Evolutionary conservation across 1,284 basidiomycete genomes (phyloP), one percentile per base, ranked within the genome.

Genomic region (Marasmius oreades): DNA sequence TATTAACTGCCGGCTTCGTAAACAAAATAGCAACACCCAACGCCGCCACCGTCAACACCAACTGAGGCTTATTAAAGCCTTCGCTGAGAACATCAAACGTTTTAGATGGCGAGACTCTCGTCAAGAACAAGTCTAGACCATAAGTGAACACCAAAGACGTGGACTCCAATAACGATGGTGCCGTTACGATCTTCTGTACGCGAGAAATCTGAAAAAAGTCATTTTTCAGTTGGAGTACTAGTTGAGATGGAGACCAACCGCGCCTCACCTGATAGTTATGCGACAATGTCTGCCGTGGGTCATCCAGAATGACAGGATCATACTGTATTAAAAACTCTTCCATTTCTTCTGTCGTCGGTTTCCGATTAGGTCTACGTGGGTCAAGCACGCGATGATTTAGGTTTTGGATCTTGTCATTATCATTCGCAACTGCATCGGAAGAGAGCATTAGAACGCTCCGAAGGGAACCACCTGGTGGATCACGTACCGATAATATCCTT

Each of bases 71-170:
- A 76, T 98, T 98, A 73, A 99, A 99, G 66, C 80, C 83, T 71
- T 92, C 85, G 67, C 82, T 92, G 12, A 97, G 80, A n/a, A 96
- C 85, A 67, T 99, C 96, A 66, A 99, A 99, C 24, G 92, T 93
- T 24, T 86, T 87, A 2, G 91, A 93, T 0, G 97, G 94, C 37
- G 92, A 82, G 3, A 93, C 80, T 14, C 92, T 82, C 5, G 91
- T 91, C 28, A 85, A 74, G 78, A 98, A 96, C 60, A 95, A 75
- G 71, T 98, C 96, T 14, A 95, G 77, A 4, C 95, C 95, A 62
- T 87, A 85, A 0, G 86, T 85, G 63, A 98, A 86, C 10, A 98
- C 82, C n/a, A 97, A 73, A 0, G 92, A 90, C 0, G 95, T 98
- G 5, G 92, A 95, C 71, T 99, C 96, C 31, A 98, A 82, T 2